Evolutionary conservation across 176 grass and related monocot species (phyloP), one percentile per base, ranked within the genome.

Genomic region (Areca catechu): DNA sequence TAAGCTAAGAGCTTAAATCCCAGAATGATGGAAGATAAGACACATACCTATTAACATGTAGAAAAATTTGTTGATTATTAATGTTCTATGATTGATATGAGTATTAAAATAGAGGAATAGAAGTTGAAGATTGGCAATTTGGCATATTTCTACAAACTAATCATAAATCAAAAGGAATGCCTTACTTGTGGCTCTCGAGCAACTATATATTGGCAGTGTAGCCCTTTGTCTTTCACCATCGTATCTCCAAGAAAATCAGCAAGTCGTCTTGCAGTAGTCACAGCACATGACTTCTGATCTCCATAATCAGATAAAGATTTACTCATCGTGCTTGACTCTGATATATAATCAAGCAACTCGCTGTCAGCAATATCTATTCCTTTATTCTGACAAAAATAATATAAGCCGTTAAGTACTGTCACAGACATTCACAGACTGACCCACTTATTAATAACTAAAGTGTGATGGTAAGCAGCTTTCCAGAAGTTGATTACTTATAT

Each of bases 261-360:
- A 51, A 96, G 83, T 54, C 86, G 77, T 77, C 79, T 96, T 63
- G 92, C 92, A 54, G 92, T 96, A 71, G 92, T 90, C 61, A 90
- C 86, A 68, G 86, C 86, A 68, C 86, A 96, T 71, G 92, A 96
- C 74, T 96, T 96, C 69, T 96, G 86, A 19, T 76, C 86, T 24
- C 92, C 92, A 54, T 96, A 96, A 71, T 96, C 86, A 68, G 82
- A 68, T 72, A 96, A 74, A 60, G 92, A 96, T 73, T 96, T 96
- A 74, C 92, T 96, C 92, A 96, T 96, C 71, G 92, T 96, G 76
- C 88, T 96, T 0, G 86, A 96, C 63, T 96, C 92, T 15, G 83
- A 96, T 74, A 96, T 96, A 55, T 87, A 90, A 77, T 79, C 83
- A 76, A 96, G 86, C 75, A 96, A 71, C 80, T 96, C 92, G 58